Conservation (phyloP, 345 rosid genomes). For the Aethionema arabicum region DNA sequence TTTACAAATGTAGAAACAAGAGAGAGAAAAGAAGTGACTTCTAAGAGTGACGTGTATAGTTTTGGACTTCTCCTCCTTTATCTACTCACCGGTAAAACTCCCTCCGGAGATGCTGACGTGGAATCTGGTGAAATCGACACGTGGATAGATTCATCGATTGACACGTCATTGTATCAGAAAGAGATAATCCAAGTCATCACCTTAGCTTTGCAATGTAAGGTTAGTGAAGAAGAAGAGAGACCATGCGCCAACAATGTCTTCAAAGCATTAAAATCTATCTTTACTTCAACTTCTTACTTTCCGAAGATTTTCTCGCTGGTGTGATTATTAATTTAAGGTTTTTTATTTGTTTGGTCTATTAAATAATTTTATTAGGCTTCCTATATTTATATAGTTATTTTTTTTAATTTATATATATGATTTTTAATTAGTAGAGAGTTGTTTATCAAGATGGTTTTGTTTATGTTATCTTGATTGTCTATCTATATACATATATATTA, state of each 20-base stretch:
- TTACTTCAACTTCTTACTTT: constrained; percentile 31
- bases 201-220: constrained; percentile 74
- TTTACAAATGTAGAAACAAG: constrained; percentile 48
- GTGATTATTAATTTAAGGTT: constrained; percentile 16
- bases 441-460: constrained; percentile 32
- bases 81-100: constrained; percentile 65
- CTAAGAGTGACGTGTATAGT: constrained; percentile 65
- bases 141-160: constrained; percentile 68
- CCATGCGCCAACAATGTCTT: constrained; percentile 52
- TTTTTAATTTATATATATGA: constrained; percentile 8
- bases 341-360: constrained; percentile 11
- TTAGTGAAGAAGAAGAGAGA: constrained; percentile 58
- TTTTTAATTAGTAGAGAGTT: constrained; percentile 19
- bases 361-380: constrained; percentile 17
- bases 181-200: constrained; percentile 62
- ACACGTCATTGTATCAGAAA: constrained; percentile 33
- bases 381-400: background rate
- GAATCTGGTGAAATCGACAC: constrained; percentile 58
- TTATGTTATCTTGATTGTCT: constrained; percentile 41
- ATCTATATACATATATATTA: background rate
- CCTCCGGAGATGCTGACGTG: constrained; percentile 37
- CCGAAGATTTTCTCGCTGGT: constrained; percentile 42
- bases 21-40: constrained; percentile 50
- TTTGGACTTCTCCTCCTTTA: constrained; percentile 69
- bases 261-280: constrained; percentile 50